Evolutionary conservation across 768 basidiomycete species (phyloP), one percentile per base, ranked within the genome.

Genomic region (Zangia roseola): DNA sequence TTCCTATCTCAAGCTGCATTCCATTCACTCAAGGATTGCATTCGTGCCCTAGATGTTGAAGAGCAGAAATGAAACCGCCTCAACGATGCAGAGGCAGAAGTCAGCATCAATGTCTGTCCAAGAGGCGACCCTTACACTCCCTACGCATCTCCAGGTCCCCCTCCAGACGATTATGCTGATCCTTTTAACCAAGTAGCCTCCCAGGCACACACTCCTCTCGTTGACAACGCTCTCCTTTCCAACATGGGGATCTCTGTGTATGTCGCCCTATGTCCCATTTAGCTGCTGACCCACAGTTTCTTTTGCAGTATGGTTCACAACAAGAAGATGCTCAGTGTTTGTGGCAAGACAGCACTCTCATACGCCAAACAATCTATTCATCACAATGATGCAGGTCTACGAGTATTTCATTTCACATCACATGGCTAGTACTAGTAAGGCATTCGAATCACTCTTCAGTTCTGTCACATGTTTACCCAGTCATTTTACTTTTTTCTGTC

Each of bases 341-440:
- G 95, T 57, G 97, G 97, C 55, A 97, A 99, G 71, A 99, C 95
- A 0, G 79, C 86, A 55, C 74, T 99, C 47, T 78, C 94, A 26
- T 98, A 99, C 59, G 82, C 94, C 16, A 95, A 97, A 67, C 89
- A 94, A 67, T 97, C 94, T 1, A 77, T 94, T n/a, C 61, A 86
- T 94, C 54, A 97, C 94, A 9, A 97, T 97, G 94, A 91, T 94
- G 87, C 94, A 97, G 76, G 95, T 97, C 26, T 98, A 97, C 75
- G 95, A 97, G 65, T 97, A 98, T 78, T 99, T 92, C 74, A 93
- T 99, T 59, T 97, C 94, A 0, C 97, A 99, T 72, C 93, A 98
- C 70, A 85, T 99, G 78, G 92, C 97, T 42, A n/a, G n/a, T n/a
- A n/a, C n/a, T n/a, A n/a, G n/a, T n/a, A 99, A 99, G 69, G 92